phyloP scores from a whole-genome alignment of 306 rosid species.

The Cicer cuneatum region DNA sequence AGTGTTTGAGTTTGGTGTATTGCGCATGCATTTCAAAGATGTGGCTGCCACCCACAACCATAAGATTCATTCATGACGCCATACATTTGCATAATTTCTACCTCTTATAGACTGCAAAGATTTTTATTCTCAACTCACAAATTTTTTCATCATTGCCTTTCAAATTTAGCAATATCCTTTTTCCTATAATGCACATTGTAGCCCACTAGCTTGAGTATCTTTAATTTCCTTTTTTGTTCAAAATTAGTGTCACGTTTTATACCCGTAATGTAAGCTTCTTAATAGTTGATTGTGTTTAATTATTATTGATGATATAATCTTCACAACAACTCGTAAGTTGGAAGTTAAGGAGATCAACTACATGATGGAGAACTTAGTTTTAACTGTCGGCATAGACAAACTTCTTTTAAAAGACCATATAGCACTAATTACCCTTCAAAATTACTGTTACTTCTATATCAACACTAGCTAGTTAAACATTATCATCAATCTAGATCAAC shows the following conservation, averaged over 20 bases:
- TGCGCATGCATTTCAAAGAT: slow-evolving; percentile 65
- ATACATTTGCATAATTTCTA: slow-evolving; percentile 67
- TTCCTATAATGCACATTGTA: slow-evolving; percentile 31
- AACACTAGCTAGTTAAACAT: slow-evolving; percentile 40
- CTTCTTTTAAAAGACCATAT: slow-evolving; percentile 67
- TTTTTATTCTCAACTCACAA: slow-evolving; percentile 62
- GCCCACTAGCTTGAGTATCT: slow-evolving; percentile 18
- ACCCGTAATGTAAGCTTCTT: slow-evolving; percentile 50
- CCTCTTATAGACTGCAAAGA: slow-evolving; percentile 56
- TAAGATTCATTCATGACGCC: slow-evolving; percentile 82
- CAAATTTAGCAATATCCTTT: background rate
- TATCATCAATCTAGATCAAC: slow-evolving; percentile 49
- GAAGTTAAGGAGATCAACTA: slow-evolving; percentile 69
- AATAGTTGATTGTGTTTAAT: slow-evolving; percentile 49
- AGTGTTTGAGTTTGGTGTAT: slow-evolving; percentile 85
- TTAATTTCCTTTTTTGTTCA: background rate
- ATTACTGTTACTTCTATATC: slow-evolving; percentile 53
- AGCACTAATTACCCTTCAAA: slow-evolving; percentile 68
- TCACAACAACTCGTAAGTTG: slow-evolving; percentile 65
- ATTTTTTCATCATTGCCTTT: slow-evolving; percentile 60
- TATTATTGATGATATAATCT: slow-evolving; percentile 57
- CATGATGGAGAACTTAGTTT: slow-evolving; percentile 52
- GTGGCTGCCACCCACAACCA: slow-evolving; percentile 76
- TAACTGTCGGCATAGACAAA: slow-evolving; percentile 54
- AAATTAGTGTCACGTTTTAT: slow-evolving; percentile 28